Evolutionary conservation across 768 basidiomycete species (phyloP).

Genomic region (Asterophora lycoperdoides): DNA sequence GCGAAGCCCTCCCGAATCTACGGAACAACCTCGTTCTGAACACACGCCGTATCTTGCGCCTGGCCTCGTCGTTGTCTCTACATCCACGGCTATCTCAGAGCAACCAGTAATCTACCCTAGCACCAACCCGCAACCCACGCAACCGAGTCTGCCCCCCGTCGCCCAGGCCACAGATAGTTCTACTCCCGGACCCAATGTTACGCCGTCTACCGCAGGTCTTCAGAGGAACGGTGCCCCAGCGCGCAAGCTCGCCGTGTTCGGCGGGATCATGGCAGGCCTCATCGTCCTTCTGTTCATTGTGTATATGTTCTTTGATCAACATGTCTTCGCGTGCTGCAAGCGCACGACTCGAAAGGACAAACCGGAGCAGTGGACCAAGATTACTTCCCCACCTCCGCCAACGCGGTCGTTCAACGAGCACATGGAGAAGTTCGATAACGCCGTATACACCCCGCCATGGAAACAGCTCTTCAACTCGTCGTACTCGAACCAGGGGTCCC

Average conservation of each 20-base stretch:
- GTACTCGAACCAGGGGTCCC: constrained; percentile 1
- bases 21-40: neutral
- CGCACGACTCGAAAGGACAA: constrained; percentile 7
- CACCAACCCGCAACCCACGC: too few relatives aligned
- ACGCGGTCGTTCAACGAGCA: constrained; percentile 2
- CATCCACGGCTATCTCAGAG: neutral
- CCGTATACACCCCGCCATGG: constrained; percentile 1
- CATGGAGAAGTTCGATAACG: constrained; percentile 8
- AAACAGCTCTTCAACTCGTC: constrained; percentile 7
- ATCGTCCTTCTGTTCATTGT: constrained; percentile 12
- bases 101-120: neutral
- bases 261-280: constrained; percentile 14
- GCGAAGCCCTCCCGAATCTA: neutral
- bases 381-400: constrained; percentile 11
- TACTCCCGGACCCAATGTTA: neutral
- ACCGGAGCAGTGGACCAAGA: constrained; percentile 5
- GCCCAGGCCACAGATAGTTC: too few relatives aligned
- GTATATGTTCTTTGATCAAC: constrained; percentile 11
- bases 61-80: neutral
- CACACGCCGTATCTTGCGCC: neutral
- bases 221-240: neutral
- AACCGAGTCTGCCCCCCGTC: too few relatives aligned
- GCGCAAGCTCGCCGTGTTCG: constrained; percentile 16
- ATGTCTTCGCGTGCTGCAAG: constrained; percentile 8
- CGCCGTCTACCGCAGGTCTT: neutral